Percentiles rank a stretch among this genome's conserved stretches.
These are phyloP conservation scores for Clonostachys rhizophaga DNA, from an alignment of 2,329 filamentous ascomycete species.

Conservation along the genomic window DNA sequence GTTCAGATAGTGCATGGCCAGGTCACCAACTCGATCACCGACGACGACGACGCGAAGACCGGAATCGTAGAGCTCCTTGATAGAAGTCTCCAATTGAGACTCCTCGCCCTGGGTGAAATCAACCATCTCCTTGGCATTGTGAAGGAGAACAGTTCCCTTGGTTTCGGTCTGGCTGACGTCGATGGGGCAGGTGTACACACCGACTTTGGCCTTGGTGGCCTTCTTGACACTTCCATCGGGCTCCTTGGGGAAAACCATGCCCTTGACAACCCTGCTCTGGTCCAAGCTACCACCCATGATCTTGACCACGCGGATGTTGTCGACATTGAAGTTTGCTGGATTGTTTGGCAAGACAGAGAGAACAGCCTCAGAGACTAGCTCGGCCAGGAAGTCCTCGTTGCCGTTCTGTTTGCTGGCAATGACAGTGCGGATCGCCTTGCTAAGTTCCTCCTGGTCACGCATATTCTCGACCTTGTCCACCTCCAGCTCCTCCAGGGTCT, in stretches of 20 bases:
- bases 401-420: constrained; percentile 96
- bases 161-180: constrained; percentile 97
- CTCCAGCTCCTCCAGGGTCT: constrained; percentile 79
- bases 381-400: constrained; percentile 81
- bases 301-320: constrained; percentile 98
- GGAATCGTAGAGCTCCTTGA: constrained; percentile 95
- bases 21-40: constrained; percentile 88
- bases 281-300: constrained; percentile 97
- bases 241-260: constrained; percentile 97
- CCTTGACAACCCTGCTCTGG: constrained; percentile 91
- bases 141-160: constrained; percentile 93
- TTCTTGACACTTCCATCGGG: constrained; percentile 93
- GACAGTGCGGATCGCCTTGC: constrained; percentile 93
- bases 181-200: constrained; percentile 92
- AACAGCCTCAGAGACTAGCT: constrained; percentile 79
- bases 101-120: constrained; percentile 98
- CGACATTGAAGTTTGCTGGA: constrained; percentile 93
- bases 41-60: constrained; percentile 89
- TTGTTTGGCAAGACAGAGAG: constrained; percentile 94
- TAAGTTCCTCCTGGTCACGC: constrained; percentile 74
- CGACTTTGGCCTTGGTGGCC: constrained; percentile 88
- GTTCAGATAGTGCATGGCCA: constrained; percentile 97
- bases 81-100: constrained; percentile 77
- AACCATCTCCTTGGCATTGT: constrained; percentile 98
- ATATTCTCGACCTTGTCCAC: constrained; percentile 90